Conservation (phyloP, 306 rosid species). For the Vigna hirtella region DNA sequence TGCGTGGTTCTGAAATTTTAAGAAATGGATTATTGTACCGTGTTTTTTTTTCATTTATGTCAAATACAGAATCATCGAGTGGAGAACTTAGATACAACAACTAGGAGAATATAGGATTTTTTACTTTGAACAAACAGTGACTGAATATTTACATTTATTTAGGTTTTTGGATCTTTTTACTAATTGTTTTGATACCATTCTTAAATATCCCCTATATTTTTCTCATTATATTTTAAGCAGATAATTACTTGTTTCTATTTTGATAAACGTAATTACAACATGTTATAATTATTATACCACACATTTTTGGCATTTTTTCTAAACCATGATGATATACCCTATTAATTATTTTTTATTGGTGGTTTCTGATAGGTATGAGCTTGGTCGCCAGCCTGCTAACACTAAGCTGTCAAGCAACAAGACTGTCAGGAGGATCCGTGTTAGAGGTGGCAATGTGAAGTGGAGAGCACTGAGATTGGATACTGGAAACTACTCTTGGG, state of each 20-base stretch:
- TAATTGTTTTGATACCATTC: no score
- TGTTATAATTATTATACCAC: neutral
- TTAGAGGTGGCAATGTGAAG: conserved; percentile 68
- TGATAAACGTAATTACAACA: neutral
- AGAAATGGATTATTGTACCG: no score
- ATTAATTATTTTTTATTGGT: neutral
- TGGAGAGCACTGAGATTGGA: conserved; percentile 70
- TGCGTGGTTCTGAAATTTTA: neutral
- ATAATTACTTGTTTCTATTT: neutral
- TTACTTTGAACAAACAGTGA: neutral
- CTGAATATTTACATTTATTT: no score
- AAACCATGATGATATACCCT: no score
- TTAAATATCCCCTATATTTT: neutral
- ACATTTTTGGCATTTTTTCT: neutral
- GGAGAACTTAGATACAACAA: neutral
- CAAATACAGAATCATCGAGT: neutral
- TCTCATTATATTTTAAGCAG: neutral
- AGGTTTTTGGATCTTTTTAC: no score
- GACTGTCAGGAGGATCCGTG: conserved; percentile 61
- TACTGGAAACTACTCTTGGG: conserved; percentile 65
- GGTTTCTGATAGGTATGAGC: conserved; percentile 54
- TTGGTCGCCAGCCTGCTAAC: conserved; percentile 66
- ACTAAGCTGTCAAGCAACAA: conserved; percentile 66
- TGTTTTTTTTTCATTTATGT: no score
- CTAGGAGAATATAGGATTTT: neutral